phyloP scores from a whole-genome alignment of 352 stramenopile genomes.

The Aphanomyces euteiches region DNA sequence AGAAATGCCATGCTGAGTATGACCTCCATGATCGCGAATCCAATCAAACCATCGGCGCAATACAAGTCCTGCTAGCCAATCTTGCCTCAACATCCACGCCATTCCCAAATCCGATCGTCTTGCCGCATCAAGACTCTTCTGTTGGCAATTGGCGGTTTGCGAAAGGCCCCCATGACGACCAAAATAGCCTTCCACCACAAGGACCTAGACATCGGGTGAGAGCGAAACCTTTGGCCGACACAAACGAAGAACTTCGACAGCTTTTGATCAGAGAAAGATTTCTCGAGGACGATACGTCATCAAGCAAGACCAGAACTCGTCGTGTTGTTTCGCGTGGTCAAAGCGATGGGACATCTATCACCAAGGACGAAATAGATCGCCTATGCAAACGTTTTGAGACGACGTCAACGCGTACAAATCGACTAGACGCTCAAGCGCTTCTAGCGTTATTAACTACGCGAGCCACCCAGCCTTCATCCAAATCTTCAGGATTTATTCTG shows the following conservation, averaged over 20 bases:
- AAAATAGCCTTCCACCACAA: neutral
- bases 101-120: slow-evolving; percentile 20
- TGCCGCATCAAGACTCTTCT: neutral
- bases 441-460: slow-evolving; percentile 19
- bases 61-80: slow-evolving; percentile 88
- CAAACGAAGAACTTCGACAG: slow-evolving; percentile 61
- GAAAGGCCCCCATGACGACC: neutral
- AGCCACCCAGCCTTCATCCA: neutral
- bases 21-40: slow-evolving; percentile 34
- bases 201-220: slow-evolving; percentile 63
- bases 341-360: slow-evolving; percentile 50
- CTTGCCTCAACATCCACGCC: slow-evolving; percentile 44
- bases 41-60: slow-evolving; percentile 40
- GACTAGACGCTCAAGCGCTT: slow-evolving; percentile 21
- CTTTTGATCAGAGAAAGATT: slow-evolving; percentile 63
- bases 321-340: slow-evolving; percentile 23
- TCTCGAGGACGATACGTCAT: slow-evolving; percentile 36
- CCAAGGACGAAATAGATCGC: slow-evolving; percentile 53
- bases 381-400: slow-evolving; percentile 56
- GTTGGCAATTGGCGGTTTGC: slow-evolving; percentile 33
- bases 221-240: slow-evolving; percentile 65
- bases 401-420: slow-evolving; percentile 14
- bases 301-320: neutral
- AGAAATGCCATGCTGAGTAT: slow-evolving; percentile 86
- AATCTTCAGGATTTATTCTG: neutral